Percentiles rank a stretch among this genome's conserved stretches.
These are phyloP conservation scores for Parastagonospora nodorum DNA, from an alignment of 2,329 filamentous ascomycete species.

Conservation along the genomic window DNA sequence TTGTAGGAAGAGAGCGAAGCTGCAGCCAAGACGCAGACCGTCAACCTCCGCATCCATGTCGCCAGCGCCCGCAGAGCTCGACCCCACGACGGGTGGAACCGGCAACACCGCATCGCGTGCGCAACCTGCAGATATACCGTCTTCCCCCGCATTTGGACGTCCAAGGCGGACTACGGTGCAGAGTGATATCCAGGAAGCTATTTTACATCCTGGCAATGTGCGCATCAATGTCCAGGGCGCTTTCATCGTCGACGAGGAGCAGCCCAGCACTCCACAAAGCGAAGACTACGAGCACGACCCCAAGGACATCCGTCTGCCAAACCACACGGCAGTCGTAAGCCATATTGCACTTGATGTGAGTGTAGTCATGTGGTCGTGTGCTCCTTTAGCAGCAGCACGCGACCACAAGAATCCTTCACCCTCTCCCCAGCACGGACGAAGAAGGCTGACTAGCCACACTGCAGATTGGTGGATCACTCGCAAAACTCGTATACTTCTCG, in stretches of 20 bases:
- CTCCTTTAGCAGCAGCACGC: slow-evolving; percentile 14
- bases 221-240: slow-evolving; percentile 96
- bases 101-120: slow-evolving; percentile 26
- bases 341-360: slow-evolving; percentile 95
- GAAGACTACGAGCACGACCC: slow-evolving; percentile 72
- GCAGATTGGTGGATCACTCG: slow-evolving; percentile 91
- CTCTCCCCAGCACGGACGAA: background rate
- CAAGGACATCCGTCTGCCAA: slow-evolving; percentile 92
- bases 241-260: slow-evolving; percentile 84
- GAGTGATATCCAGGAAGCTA: slow-evolving; percentile 56
- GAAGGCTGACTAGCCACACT: background rate
- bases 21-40: slow-evolving; percentile 43
- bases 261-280: slow-evolving; percentile 54
- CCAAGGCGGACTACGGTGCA: slow-evolving; percentile 37
- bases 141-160: slow-evolving; percentile 23
- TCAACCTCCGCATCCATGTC: slow-evolving; percentile 38
- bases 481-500: slow-evolving; percentile 97
- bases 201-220: slow-evolving; percentile 69
- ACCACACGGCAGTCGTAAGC: slow-evolving; percentile 93
- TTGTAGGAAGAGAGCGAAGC: slow-evolving; percentile 40
- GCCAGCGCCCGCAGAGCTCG: slow-evolving; percentile 15
- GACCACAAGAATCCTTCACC: slow-evolving; percentile 3
- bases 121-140: slow-evolving; percentile 19
- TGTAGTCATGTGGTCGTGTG: slow-evolving; percentile 27
- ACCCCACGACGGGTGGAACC: slow-evolving; percentile 41